These are phyloP conservation scores for Rhododendron williamsianum DNA, from an alignment of 148 eudicot species.

Conservation along the genomic window DNA sequence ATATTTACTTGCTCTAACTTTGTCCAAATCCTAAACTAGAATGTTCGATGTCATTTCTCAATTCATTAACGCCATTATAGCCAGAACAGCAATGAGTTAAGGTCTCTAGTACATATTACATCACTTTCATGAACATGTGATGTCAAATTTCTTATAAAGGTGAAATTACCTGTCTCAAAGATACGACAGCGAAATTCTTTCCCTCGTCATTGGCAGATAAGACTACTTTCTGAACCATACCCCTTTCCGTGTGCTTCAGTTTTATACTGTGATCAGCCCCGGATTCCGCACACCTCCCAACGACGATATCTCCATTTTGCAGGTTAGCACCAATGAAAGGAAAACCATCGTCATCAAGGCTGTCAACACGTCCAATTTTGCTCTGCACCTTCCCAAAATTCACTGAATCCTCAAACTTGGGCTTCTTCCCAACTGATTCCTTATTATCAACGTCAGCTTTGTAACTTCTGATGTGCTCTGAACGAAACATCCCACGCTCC, in stretches of 20 bases:
- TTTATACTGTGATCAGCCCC: constrained; percentile 85
- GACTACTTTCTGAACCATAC: constrained; percentile 90
- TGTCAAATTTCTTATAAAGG: background rate
- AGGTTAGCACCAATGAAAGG: constrained; percentile 82
- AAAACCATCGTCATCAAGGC: constrained; percentile 95
- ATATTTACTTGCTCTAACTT: background rate
- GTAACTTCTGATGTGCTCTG: constrained; percentile 83
- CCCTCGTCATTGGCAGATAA: constrained; percentile 93
- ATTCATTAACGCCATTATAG: background rate
- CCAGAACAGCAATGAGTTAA: background rate
- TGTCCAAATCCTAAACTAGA: background rate
- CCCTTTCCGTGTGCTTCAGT: constrained; percentile 88
- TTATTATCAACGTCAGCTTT: constrained; percentile 80
- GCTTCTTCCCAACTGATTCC: constrained; percentile 49
- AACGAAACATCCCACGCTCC: constrained; percentile 94
- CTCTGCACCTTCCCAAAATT: constrained; percentile 80
- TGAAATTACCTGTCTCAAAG: constrained; percentile 76
- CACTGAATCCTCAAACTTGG: constrained; percentile 48
- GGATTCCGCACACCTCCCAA: constrained; percentile 70
- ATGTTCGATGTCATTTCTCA: background rate
- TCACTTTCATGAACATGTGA: background rate
- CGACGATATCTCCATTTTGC: constrained; percentile 80
- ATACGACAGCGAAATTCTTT: constrained; percentile 83
- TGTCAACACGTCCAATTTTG: constrained; percentile 76
- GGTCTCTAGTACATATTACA: background rate